These are phyloP conservation scores for Rhodosporidiobolus odoratus DNA, from an alignment of 768 basidiomycete genomes.

Conservation along the genomic window DNA sequence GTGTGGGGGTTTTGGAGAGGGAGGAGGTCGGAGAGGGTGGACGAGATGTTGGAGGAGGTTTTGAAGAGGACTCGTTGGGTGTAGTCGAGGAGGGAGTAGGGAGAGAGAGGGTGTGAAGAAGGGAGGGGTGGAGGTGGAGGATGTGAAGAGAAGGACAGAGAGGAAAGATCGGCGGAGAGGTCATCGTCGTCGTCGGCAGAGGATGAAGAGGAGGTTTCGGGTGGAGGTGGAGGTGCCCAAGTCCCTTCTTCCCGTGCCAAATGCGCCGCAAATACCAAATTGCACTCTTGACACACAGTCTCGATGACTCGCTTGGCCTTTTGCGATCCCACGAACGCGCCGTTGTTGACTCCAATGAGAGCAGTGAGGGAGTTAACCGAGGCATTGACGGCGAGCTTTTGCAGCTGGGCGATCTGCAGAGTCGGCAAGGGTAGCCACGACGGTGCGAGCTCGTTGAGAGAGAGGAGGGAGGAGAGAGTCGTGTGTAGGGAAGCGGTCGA, in stretches of 20 bases:
- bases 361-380: conserved; percentile 82
- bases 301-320: conserved; percentile 52
- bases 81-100: conserved; percentile 54
- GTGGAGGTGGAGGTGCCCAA: conserved; percentile 13
- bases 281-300: conserved; percentile 67
- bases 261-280: conserved; percentile 54
- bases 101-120: conserved; percentile 49
- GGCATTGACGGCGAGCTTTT: conserved; percentile 74
- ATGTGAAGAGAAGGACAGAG: conserved; percentile 36
- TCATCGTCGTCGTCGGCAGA: conserved; percentile 39
- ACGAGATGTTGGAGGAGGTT: conserved; percentile 68
- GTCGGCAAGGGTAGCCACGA: conserved; percentile 63
- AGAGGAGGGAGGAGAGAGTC: conserved; percentile 62
- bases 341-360: conserved; percentile 71
- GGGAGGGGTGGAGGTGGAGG: conserved; percentile 49
- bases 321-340: conserved; percentile 57
- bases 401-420: conserved; percentile 64
- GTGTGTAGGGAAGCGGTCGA: conserved; percentile 54
- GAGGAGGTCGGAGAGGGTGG: conserved; percentile 69
- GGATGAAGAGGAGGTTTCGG: neutral
- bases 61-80: conserved; percentile 56
- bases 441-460: conserved; percentile 56
- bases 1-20: neutral
- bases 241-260: conserved; percentile 37
- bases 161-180: conserved; percentile 44